Evolutionary conservation across 495 filamentous ascomycete species (phyloP).

Genomic region (Recurvomyces mirabilis): DNA sequence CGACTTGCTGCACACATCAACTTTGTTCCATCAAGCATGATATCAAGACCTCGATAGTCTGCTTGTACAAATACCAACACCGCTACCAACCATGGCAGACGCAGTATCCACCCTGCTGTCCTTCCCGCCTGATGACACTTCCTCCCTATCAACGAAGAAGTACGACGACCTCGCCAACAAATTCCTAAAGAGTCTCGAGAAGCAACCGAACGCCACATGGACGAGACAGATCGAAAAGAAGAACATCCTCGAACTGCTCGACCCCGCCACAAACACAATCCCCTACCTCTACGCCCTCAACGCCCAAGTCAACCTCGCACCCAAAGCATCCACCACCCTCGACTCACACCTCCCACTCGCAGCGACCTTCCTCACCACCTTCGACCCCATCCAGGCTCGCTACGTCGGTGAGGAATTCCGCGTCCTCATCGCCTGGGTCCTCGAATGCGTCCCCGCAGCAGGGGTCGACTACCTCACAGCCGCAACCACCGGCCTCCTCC

Average conservation of each 20-base stretch:
- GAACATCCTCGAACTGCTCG: slow-evolving; percentile 26
- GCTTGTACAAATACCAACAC: neutral
- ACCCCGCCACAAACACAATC: slow-evolving; percentile 27
- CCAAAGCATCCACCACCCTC: slow-evolving; percentile 14
- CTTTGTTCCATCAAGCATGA: neutral
- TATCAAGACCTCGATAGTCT: neutral
- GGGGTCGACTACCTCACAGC: neutral
- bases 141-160: slow-evolving; percentile 1
- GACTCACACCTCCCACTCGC: slow-evolving; percentile 27
- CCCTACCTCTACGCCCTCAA: slow-evolving; percentile 25
- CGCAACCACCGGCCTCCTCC: slow-evolving; percentile 46
- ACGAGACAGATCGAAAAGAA: slow-evolving; percentile 21
- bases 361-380: slow-evolving; percentile 38
- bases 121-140: slow-evolving; percentile 20
- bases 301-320: slow-evolving; percentile 9
- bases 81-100: slow-evolving; percentile 16
- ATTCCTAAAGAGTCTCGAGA: slow-evolving; percentile 17
- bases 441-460: too few species aligned
- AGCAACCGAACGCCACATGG: slow-evolving; percentile 11
- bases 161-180: slow-evolving; percentile 22
- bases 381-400: slow-evolving; percentile 49
- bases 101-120: slow-evolving; percentile 6
- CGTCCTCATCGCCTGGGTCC: slow-evolving; percentile 36
- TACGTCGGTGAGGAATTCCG: slow-evolving; percentile 47
- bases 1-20: neutral